These are phyloP conservation scores for Sporodiniella umbellata DNA, from an alignment of 371 early-diverging fungal genomes.

Conservation along the genomic window DNA sequence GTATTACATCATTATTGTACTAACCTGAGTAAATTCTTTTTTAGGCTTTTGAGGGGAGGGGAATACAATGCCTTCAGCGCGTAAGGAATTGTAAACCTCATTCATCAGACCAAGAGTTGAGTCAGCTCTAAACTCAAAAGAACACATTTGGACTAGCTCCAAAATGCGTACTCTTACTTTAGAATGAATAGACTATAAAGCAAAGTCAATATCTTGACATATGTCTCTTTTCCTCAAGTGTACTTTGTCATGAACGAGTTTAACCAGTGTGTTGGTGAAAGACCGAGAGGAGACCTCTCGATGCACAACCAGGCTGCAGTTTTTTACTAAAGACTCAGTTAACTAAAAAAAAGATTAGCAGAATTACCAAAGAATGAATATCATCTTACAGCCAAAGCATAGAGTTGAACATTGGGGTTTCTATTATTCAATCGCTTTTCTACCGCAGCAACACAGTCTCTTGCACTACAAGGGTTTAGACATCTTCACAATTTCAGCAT, in stretches of 20 bases:
- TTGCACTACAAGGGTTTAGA: constrained; percentile 43
- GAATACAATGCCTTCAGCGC: constrained; percentile 64
- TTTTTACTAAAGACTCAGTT: constrained; percentile 86
- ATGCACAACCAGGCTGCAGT: constrained; percentile 77
- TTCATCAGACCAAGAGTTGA: constrained; percentile 83
- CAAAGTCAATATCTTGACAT: neutral
- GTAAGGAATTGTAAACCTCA: constrained; percentile 74
- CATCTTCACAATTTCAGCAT: neutral
- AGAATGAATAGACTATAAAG: constrained; percentile 62
- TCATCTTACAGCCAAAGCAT: constrained; percentile 61
- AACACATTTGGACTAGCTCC: constrained; percentile 89
- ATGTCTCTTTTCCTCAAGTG: neutral
- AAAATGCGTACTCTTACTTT: constrained; percentile 76
- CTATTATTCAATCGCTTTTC: constrained; percentile 70
- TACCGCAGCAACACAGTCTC: constrained; percentile 72
- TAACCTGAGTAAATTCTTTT: constrained; percentile 65
- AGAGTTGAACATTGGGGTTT: constrained; percentile 85
- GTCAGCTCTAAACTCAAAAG: constrained; percentile 79
- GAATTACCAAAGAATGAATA: constrained; percentile 1
- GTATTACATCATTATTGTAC: neutral
- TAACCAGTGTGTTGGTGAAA: constrained; percentile 80
- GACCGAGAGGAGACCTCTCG: constrained; percentile 84
- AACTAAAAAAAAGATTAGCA: constrained; percentile 43
- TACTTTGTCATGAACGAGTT: constrained; percentile 73
- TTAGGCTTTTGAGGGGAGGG: constrained; percentile 82